Evolutionary conservation across 2,329 filamentous ascomycete species (phyloP), one percentile per base, ranked within the genome.

Genomic region (Verticillium longisporum): DNA sequence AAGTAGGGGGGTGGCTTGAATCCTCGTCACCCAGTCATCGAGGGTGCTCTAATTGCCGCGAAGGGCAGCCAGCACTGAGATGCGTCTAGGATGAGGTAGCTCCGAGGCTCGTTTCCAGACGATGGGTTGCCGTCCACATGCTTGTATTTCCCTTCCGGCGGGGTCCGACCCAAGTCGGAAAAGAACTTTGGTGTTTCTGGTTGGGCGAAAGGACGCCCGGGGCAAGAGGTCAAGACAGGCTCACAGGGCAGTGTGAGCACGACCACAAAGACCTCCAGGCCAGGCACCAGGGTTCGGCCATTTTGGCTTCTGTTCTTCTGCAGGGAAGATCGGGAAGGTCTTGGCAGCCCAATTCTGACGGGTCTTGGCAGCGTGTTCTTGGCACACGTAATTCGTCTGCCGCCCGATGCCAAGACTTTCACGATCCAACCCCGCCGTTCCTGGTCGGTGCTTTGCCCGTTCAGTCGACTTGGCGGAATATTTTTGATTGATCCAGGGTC

Each of bases 381-480:
- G 57, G 57, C 57, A 34, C 13, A 59, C 57, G 57, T 59, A 59
- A 59, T 59, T 59, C 57, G 50, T 37, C 41, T 38, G 32, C 54
- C 54, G 54, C 18, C 26, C 54, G 32, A 54, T 54, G 57, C 57
- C 57, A 59, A 59, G 57, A 53, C 45, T 37, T 53, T 38, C 57
- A 41, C 57, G 57, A 59, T 54, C 41, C 57, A 45, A 59, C 57
- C 57, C 55, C 57, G 41, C 57, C 26, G 26, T 34, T 32, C 32
- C 54, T 55, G 54, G 26, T 55, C 54, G 32, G 32, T 32, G 32
- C 26, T 34, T 55, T 50, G 41, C 54, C 54, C 54, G 31, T 33
- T 55, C 15, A 55, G 13, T 13, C 32, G 54, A 32, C 54, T 55
- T 55, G 54, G 54, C 54, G 54, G 54, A 31, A 32, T 55, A 11